Percentiles rank a stretch among this genome's conserved stretches.
These are phyloP conservation scores for Calycina marina DNA, from an alignment of 2,329 filamentous ascomycete species.

Conservation along the genomic window DNA sequence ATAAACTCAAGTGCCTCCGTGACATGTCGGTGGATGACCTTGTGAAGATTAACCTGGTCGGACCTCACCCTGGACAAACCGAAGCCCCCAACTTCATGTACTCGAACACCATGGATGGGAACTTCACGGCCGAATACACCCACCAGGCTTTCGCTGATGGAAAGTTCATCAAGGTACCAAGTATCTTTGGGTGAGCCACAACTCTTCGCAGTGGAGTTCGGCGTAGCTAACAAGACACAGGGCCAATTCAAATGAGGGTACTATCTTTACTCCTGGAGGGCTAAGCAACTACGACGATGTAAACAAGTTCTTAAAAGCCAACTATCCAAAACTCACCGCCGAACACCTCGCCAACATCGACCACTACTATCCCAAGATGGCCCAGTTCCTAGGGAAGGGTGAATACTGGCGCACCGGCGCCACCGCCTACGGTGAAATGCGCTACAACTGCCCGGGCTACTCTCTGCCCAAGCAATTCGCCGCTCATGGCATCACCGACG, in stretches of 20 bases:
- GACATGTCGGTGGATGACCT: slow-evolving; percentile 27
- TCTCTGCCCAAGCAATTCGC: neutral
- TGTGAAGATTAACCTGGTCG: slow-evolving; percentile 28
- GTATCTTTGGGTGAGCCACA: slow-evolving; percentile 28
- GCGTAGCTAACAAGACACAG: slow-evolving; percentile 13
- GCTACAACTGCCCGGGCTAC: slow-evolving; percentile 31
- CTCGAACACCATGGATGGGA: slow-evolving; percentile 37
- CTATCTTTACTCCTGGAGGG: slow-evolving; percentile 38
- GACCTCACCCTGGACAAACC: slow-evolving; percentile 23
- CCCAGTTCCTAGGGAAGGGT: slow-evolving; percentile 32
- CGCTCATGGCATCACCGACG: neutral
- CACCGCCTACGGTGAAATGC: slow-evolving; percentile 47
- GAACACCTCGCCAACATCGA: slow-evolving; percentile 37
- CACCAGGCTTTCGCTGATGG: slow-evolving; percentile 34
- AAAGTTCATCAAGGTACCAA: slow-evolving; percentile 37
- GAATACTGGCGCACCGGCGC: slow-evolving; percentile 43
- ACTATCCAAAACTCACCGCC: slow-evolving; percentile 40
- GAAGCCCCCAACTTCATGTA: slow-evolving; percentile 34
- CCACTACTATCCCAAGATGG: slow-evolving; percentile 35
- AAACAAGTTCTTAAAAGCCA: slow-evolving; percentile 39
- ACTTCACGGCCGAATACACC: slow-evolving; percentile 34
- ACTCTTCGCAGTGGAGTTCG: neutral
- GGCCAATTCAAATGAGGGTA: slow-evolving; percentile 51
- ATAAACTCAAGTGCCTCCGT: slow-evolving; percentile 32
- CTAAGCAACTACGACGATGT: slow-evolving; percentile 33